Evolutionary conservation across 1,284 basidiomycete genomes (phyloP), one percentile per base, ranked within the genome.

Genomic region (Austroboletus olivaceoglutinosus): DNA sequence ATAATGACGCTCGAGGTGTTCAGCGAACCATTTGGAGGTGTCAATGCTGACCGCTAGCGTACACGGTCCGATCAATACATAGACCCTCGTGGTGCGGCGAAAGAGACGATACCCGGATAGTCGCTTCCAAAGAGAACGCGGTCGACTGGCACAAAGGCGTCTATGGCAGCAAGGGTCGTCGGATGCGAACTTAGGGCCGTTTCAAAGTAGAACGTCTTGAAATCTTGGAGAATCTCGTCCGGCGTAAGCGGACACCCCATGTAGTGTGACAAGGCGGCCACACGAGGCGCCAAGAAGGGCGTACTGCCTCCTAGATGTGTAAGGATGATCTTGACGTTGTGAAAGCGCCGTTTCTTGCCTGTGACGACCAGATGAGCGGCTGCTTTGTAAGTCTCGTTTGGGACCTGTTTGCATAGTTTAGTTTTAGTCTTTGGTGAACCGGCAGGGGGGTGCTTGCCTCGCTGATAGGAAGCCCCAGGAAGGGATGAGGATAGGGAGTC

Each of bases 321-420:
- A 11, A 89, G 77, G 43, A 89, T 77, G 57, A 87, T 78, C 52
- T 78, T 82, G 54, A 82, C 71, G 47, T 77, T 69, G 25, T 73
- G 65, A 58, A 78, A 86, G 52, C 73, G 78, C 43, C 83, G 78
- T 64, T 83, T 85, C 58, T 80, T 80, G 43, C 83, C 82, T 2
- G 83, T 76, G 27, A 88, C 80, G 41, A 89, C 84, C 41, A 89
- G 76, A 63, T 87, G 83, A 1, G 85, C 79, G 34, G 86, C 86
- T 4, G 85, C 86, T 70, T 87, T 89, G 73, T 80, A 87, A 0
- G 87, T 89, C 67, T 89, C 86, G 60, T 86, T 83, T 12, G 86
- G 86, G 0, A 86, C 85, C 85, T 88, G 50, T 40, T 48, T 42
- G 29, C 23, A 62, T 51, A 27, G 59, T 60, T 58, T 29, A 34